Evolutionary conservation across 2,329 filamentous ascomycete species (phyloP), one percentile per base, ranked within the genome.

Genomic region (Talaromyces funiculosus): DNA sequence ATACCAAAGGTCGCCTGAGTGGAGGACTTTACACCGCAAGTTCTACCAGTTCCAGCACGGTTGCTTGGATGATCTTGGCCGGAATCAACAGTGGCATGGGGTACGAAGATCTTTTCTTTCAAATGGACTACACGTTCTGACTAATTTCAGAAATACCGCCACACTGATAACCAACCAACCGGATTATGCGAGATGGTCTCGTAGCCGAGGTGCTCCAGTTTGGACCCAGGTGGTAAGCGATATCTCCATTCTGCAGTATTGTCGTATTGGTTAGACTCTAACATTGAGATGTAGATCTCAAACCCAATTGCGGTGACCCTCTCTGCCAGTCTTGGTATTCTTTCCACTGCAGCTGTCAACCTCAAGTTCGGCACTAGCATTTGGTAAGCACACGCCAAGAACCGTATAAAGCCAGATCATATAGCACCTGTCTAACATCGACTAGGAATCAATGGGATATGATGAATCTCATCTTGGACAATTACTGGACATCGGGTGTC

Each of bases 281-380:
- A 54, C 8, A 10, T 24, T 24, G 10, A n/a, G 20, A 4, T 6
- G 4, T 16, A 78, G 35, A 61, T 79, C 58, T 71, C 72, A 12
- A 74, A 78, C 37, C 76, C 77, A 0, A 66, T 80, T 26, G 70
- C 72, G 18, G 73, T 78, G 7, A 78, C 77, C 2, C 63, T 78
- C 10, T 74, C 74, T 2, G 75, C 77, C 9, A 69, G 69, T 53
- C 68, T 80, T 4, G 78, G 78, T n/a, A 80, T 80, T 61, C 66
- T 79, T 16, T 70, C 74, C 0, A 79, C 77, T 0, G 72, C 75
- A 1, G 73, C 76, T 5, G 76, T 79, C 60, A 78, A 79, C 66
- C 75, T 77, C 57, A 64, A 65, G 9, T 79, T 76, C 73, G 74
- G 72, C 18, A 64, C 72, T 0, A 63, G 67, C 8, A 63, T 72